Base-by-base conservation (phyloP, 495 filamentous ascomycete genomes). In the Aspergillus leporis region DNA sequence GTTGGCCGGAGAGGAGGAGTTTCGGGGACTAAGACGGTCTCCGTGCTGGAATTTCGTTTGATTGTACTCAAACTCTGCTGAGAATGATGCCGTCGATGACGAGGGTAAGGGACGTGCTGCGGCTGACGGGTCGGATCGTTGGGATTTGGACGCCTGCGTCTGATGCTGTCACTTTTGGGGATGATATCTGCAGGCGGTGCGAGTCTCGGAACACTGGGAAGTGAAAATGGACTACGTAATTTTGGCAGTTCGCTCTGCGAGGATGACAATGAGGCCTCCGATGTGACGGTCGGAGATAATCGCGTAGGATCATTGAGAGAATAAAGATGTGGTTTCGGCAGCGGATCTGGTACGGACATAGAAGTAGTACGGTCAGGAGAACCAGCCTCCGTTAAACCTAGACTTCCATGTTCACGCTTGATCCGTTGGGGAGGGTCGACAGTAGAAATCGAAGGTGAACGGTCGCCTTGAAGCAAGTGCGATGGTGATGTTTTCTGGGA, bases 401-500 rank as follows among this genome's bases (percentile, higher is more conserved):
- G 57, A 23, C 40, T 19, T 30, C 55, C 59, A 14, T 28, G 34
- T 19, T 43, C 59, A 9, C 31, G 49, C 14, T 41, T 51, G 41
- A 51, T 28, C 32, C 47, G 51, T n/a, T 43, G 21, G n/a, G 53
- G 41, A 4, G 56, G 38, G 5, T 64, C 62, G 3, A 41, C 36
- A 16, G 18, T 61, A 1, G 59, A 36, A 12, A 21, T 28, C 1
- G 57, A 38, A 14, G 58, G 81, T 16, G 86, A 83, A 6, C 84
- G 85, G 31, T 70, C 77, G 40, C 77, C 81, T 55, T 87, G 85
- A 4, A 87, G 85, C 21, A 87, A 80, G 23, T 88, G 74, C 14
- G 83, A 77, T 65, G 92, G 87, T n/a, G 89, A 77, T 59, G 93
- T 63, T 32, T 59, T 85, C 48, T 85, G 83, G 54, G 89, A 80